Percentiles rank a stretch among this genome's conserved stretches.
phyloP scores from a whole-genome alignment of 129 eudicot species.

The Centaurea solstitialis region DNA sequence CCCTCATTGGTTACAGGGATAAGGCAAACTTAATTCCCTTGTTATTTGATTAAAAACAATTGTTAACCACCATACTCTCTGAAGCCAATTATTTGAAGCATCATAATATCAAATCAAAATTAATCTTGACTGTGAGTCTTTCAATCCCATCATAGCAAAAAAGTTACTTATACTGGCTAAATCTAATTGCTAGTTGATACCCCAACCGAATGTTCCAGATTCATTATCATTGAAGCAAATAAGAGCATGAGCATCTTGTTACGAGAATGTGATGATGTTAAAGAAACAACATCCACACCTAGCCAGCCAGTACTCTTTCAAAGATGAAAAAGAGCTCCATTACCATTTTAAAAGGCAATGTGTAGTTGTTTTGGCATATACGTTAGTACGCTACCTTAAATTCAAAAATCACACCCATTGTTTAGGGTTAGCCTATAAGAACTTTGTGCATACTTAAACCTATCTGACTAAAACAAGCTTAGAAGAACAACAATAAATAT shows the following conservation, averaged over 20 bases:
- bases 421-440: no score
- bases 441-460: neutral
- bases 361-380: no score
- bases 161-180: neutral
- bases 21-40: no score
- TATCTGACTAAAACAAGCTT: neutral
- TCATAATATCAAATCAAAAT: neutral
- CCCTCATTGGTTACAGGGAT: no score
- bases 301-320: neutral
- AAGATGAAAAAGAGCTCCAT: neutral
- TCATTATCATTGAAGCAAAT: neutral
- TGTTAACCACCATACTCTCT: neutral
- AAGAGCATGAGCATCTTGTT: neutral
- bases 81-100: neutral
- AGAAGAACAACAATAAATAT: no score
- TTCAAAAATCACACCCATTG: no score
- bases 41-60: neutral
- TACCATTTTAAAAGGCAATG: neutral
- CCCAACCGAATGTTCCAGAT: neutral
- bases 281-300: neutral
- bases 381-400: no score
- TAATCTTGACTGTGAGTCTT: neutral
- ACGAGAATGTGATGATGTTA: neutral
- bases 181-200: neutral
- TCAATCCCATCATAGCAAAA: neutral